A percentile compares a stretch with the other conserved stretches of the same genome.
Conservation (phyloP, 2,329 filamentous ascomycete genomes). For the Arthrocladium fulminans region DNA sequence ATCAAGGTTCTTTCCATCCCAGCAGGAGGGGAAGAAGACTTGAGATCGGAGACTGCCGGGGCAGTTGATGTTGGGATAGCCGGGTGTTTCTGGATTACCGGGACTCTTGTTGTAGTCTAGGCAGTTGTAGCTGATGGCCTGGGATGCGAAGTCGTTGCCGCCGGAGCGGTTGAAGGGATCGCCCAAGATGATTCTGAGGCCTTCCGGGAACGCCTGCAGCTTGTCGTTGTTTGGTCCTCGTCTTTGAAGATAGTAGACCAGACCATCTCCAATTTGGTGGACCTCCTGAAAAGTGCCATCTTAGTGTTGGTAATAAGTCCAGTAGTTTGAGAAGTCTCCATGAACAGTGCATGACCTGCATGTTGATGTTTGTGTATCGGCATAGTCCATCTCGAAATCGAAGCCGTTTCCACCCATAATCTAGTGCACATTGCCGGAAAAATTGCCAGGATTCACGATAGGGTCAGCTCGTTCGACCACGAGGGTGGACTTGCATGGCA, state of each 20-base stretch:
- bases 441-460: conserved; percentile 53
- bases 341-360: conserved; percentile 64
- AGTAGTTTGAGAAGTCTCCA: conserved; percentile 66
- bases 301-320: conserved; percentile 62
- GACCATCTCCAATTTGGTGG: conserved; percentile 44
- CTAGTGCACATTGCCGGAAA: conserved; percentile 58
- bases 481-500: conserved; percentile 24
- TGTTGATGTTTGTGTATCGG: conserved; percentile 42
- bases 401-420: conserved; percentile 65
- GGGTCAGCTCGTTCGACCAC: conserved; percentile 46
- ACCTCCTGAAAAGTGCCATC: conserved; percentile 58
- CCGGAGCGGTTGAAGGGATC: conserved; percentile 50
- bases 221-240: conserved; percentile 51
- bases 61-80: conserved; percentile 64
- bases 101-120: conserved; percentile 38
- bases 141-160: conserved; percentile 46
- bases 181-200: conserved; percentile 63
- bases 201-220: conserved; percentile 60
- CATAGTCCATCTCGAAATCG: conserved; percentile 41
- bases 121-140: conserved; percentile 48
- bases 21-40: conserved; percentile 32
- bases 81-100: conserved; percentile 38
- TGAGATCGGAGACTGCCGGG: conserved; percentile 41
- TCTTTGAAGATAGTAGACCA: conserved; percentile 52
- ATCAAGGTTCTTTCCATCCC: conserved; percentile 30